These are phyloP conservation scores for Kalmusia sp. DNA, from an alignment of 2,329 filamentous ascomycete species.

Conservation along the genomic window DNA sequence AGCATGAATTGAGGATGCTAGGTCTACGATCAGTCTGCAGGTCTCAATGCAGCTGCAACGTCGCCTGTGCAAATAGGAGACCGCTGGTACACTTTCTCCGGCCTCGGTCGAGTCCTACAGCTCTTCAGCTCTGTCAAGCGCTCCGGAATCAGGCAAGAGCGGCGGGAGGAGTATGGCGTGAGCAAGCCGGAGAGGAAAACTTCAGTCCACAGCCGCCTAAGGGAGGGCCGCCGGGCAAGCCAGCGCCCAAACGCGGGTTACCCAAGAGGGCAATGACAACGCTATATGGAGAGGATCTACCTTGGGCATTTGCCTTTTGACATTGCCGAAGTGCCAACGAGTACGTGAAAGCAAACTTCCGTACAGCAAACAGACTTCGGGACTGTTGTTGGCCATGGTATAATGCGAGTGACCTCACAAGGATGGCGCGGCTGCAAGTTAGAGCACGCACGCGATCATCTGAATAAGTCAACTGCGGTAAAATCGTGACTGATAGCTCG, in stretches of 20 bases:
- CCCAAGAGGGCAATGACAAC: not conserved
- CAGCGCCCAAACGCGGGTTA: not conserved
- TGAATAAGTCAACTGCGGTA: too few species aligned
- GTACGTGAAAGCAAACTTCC: conserved; percentile 15
- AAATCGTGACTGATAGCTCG: too few species aligned
- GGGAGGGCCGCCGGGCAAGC: not conserved
- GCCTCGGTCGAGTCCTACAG: not conserved
- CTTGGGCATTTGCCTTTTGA: not conserved
- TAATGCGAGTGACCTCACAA: not conserved
- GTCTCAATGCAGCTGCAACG: not conserved
- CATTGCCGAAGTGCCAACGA: not conserved
- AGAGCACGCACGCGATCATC: not conserved
- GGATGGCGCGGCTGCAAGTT: not conserved
- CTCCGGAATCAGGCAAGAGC: not conserved
- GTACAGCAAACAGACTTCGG: not conserved
- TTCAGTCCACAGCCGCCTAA: not conserved
- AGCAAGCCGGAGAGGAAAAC: too few species aligned
- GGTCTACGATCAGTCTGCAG: not conserved
- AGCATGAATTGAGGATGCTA: not conserved
- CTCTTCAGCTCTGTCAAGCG: not conserved
- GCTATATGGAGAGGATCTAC: not conserved
- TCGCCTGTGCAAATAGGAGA: not conserved
- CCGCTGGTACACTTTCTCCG: not conserved
- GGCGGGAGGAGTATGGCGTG: too few species aligned
- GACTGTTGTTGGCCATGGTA: not conserved